A percentile compares a stretch with the other conserved stretches of the same genome.
These are phyloP conservation scores for Candida tropicalis DNA, from an alignment of 1,139 yeast species.

Conservation along the genomic window DNA sequence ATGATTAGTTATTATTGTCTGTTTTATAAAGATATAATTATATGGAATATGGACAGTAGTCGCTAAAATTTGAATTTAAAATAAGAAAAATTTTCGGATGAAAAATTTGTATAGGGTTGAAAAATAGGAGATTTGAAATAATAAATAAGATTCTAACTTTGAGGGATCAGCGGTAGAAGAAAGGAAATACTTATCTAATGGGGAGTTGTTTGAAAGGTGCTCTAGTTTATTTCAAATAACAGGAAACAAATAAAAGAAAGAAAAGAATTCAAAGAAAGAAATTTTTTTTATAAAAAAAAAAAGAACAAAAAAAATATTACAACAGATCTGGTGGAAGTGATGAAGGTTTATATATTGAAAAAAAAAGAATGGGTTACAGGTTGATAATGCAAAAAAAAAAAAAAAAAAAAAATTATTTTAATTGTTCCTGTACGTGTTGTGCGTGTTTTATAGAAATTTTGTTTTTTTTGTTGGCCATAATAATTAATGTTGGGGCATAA, in stretches of 20 bases:
- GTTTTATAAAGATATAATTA: neutral
- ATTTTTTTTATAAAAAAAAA: neutral
- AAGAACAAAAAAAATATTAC: neutral
- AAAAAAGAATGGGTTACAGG: too few relatives aligned
- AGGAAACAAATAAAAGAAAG: neutral
- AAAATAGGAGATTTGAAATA: neutral
- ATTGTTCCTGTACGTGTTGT: too few relatives aligned
- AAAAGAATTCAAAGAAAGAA: constrained; percentile 1
- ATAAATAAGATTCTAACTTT: neutral
- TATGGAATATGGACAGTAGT: too few relatives aligned
- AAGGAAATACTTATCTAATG: neutral
- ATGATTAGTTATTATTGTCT: constrained; percentile 3
- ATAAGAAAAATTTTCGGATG: too few relatives aligned
- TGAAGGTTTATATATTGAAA: constrained; percentile 1
- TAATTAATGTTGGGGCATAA: constrained; percentile 1
- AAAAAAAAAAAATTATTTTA: too few relatives aligned
- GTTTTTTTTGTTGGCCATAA: constrained; percentile 1
- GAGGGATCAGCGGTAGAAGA: too few relatives aligned
- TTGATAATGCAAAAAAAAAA: too few relatives aligned
- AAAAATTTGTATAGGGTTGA: too few relatives aligned
- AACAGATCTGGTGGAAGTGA: neutral
- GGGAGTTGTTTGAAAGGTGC: neutral
- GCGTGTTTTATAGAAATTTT: too few relatives aligned
- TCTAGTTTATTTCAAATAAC: neutral
- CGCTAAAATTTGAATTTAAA: too few relatives aligned